Evolutionary conservation across 805 yeast genomes (phyloP), one percentile per base, ranked within the genome.

Genomic region (Candida mattraensis): DNA sequence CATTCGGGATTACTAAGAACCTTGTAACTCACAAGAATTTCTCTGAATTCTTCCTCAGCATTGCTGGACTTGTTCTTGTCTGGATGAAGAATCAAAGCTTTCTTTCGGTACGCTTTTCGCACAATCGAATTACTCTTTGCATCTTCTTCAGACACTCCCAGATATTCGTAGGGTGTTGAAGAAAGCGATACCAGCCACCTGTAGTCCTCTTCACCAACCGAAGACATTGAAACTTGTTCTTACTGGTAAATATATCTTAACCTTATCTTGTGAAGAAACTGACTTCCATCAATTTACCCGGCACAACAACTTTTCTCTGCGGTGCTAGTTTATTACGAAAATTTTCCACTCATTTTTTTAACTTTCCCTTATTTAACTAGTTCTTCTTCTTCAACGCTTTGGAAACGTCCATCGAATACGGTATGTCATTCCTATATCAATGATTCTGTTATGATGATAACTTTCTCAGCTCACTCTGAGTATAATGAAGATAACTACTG

Each of bases 391-490:
- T n/a, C n/a, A n/a, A n/a, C n/a, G n/a, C n/a, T n/a, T n/a, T n/a
- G n/a, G n/a, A n/a, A n/a, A n/a, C n/a, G n/a, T 23, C 14, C 29
- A 26, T 16, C 22, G 15, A 14, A 34, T 20, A 27, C 23, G 26
- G 21, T 18, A 24, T 25, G 19, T n/a, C 16, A 13, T 13, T 16
- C 16, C 24, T 19, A 11, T 23, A 30, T 37, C 20, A 18, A 30
- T 33, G 21, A 24, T 29, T 18, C 40, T 42, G 53, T 56, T 56
- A 60, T 68, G 76, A 71, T 71, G 76, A 71, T 56, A 70, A 64
- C 34, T 67, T 64, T 68, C 76, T 71, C 76, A 71, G 76, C 76
- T 71, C 76, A 71, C 76, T 71, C 76, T 54, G 67, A 71, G 70
- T 60, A 51, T 67, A 63, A 68, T 74, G 75, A 70, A 74, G 71